Percentiles rank a stretch among this genome's conserved stretches.
phyloP scores from a whole-genome alignment of 1,139 yeast genomes.

The Ogataea hybrid region DNA sequence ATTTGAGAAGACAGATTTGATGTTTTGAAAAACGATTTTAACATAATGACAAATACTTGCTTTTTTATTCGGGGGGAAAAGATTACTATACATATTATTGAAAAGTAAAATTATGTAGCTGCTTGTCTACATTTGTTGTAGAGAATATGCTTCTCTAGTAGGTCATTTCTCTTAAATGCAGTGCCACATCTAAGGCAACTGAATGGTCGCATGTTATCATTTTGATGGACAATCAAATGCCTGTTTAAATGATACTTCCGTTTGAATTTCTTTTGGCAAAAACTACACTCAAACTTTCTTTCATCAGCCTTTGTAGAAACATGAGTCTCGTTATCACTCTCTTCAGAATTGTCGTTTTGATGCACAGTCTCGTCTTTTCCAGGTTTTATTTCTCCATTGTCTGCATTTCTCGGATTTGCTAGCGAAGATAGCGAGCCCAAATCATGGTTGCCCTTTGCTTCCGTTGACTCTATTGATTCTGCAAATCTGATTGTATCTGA shows the following conservation, averaged over 20 bases:
- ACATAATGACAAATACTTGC: background rate
- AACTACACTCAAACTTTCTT: conserved; percentile 13
- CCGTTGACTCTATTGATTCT: too few relatives aligned
- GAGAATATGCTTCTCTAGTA: conserved; percentile 17
- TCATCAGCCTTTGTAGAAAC: conserved; percentile 2
- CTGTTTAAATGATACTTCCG: conserved; percentile 22
- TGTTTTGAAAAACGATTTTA: too few relatives aligned
- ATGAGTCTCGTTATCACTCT: conserved; percentile 6
- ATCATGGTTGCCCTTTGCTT: too few relatives aligned
- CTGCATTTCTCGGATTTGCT: too few relatives aligned
- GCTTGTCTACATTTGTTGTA: conserved; percentile 12
- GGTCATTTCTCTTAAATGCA: conserved; percentile 19
- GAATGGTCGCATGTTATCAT: conserved; percentile 16
- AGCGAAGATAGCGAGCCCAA: too few relatives aligned
- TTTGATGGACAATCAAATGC: conserved; percentile 18
- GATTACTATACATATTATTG: too few relatives aligned
- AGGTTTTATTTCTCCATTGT: too few relatives aligned
- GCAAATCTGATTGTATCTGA: too few relatives aligned
- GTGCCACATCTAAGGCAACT: conserved; percentile 16
- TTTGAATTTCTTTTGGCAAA: conserved; percentile 17
- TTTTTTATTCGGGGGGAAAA: background rate
- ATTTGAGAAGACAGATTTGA: too few relatives aligned
- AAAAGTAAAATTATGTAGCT: background rate
- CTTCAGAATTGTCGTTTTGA: background rate
- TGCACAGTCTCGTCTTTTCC: background rate